Evolutionary conservation across 2,329 filamentous ascomycete genomes (phyloP).

Genomic region (Myriosclerotinia curreyana): DNA sequence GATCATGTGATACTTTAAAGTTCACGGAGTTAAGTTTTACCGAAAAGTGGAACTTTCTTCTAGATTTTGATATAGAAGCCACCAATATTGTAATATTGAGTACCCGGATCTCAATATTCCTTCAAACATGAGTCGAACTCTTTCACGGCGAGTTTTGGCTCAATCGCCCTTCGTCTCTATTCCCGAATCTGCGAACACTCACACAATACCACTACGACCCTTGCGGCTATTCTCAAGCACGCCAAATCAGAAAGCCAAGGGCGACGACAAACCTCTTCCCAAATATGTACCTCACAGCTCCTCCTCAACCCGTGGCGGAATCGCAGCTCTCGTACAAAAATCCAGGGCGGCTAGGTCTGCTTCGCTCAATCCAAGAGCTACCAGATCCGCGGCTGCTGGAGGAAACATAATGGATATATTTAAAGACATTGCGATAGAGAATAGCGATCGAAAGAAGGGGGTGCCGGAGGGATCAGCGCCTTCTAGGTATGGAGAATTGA

Average conservation of each 20-base stretch:
- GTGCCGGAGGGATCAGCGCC: neutral
- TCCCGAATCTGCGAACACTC: constrained; percentile 22
- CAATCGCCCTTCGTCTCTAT: constrained; percentile 30
- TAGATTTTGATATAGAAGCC: constrained; percentile 17
- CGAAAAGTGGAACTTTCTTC: neutral
- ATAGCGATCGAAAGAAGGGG: neutral
- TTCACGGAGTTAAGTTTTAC: too few species aligned
- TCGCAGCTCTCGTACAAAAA: neutral
- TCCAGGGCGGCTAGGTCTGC: neutral
- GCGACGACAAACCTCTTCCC: constrained; percentile 19
- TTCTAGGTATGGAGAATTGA: constrained; percentile 27
- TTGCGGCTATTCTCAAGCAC: constrained; percentile 41
- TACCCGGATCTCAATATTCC: neutral
- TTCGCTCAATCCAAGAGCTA: constrained; percentile 18
- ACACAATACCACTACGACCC: constrained; percentile 26
- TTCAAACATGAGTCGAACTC: constrained; percentile 36
- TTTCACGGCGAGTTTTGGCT: constrained; percentile 35
- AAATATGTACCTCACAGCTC: constrained; percentile 1
- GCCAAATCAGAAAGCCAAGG: constrained; percentile 29
- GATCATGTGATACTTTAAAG: neutral
- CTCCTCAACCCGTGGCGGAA: neutral
- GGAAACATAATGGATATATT: constrained; percentile 6
- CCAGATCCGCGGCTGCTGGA: neutral
- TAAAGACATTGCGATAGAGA: neutral
- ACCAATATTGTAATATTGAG: constrained; percentile 9